Percentiles rank a stretch among this genome's conserved stretches.
These are phyloP conservation scores for Suillus hirtellus DNA, from an alignment of 768 basidiomycete genomes.

Conservation along the genomic window DNA sequence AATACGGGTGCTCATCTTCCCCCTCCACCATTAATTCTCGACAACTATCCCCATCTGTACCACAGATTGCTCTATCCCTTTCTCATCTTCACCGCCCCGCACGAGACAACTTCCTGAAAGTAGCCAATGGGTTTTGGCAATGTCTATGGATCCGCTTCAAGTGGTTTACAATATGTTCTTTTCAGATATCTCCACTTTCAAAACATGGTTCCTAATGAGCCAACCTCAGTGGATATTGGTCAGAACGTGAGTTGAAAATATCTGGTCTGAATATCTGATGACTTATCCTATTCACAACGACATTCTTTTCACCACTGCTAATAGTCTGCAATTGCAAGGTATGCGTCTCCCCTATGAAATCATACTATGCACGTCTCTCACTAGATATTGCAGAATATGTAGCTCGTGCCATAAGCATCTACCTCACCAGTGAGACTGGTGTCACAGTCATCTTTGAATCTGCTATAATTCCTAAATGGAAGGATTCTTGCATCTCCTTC, in stretches of 20 bases:
- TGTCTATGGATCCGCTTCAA: conserved; percentile 89
- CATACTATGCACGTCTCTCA: not conserved
- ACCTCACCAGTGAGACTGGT: conserved; percentile 91
- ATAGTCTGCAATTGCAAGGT: conserved; percentile 87
- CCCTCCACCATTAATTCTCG: conserved; percentile 41
- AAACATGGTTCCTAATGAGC: conserved; percentile 95
- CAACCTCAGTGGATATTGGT: conserved; percentile 92
- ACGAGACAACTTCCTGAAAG: conserved; percentile 83
- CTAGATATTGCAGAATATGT: conserved; percentile 60
- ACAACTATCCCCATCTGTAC: conserved; percentile 81
- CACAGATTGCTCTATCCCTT: conserved; percentile 75
- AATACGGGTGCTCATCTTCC: conserved; percentile 10
- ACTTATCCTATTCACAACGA: conserved; percentile 56
- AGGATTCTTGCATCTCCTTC: conserved; percentile 93
- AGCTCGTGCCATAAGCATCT: conserved; percentile 86
- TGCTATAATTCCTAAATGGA: conserved; percentile 95
- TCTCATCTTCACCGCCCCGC: conserved; percentile 81
- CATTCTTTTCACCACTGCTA: conserved; percentile 92
- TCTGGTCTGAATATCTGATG: not conserved
- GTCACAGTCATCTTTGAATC: conserved; percentile 95
- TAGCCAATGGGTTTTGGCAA: conserved; percentile 83
- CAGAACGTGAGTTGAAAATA: conserved; percentile 49
- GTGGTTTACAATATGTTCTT: conserved; percentile 95
- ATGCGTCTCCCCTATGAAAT: conserved; percentile 18
- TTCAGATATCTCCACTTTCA: conserved; percentile 96